Base-by-base conservation (phyloP, 1,284 basidiomycete species). In the Sutorius eximius region DNA sequence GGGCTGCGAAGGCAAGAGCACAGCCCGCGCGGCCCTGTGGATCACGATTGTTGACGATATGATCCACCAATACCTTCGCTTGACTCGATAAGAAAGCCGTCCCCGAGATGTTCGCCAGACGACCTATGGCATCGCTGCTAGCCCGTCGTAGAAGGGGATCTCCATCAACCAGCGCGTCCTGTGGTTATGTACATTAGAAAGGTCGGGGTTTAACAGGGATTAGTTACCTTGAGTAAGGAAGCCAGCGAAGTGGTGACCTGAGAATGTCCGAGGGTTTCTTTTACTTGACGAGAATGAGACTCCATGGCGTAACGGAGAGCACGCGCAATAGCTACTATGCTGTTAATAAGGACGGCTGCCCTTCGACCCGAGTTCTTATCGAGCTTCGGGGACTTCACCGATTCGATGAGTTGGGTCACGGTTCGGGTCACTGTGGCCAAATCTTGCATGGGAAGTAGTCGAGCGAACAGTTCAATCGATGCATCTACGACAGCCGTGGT, bases 1-100 rank as follows among this genome's bases (percentile, higher is more conserved):
- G 93, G 8, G 93, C 82, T n/a, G 95, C 95, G 62, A 99, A 95
- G 0, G 95, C 91, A 18, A 95, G 73, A 0, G 95, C 94, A 66
- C 95, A 98, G 2, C 97, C 97, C 7, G 96, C 95, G 27, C 97
- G 86, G 13, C 88, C 90, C 62, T 94, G 85, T 0, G 97, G 96
- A 68, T 97, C 91, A 11, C 95, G 90, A 71, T 99, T 98, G 71
- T 82, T 93, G 56, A 99, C 93, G n/a, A 99, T 91, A 66, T 95
- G 91, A 63, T 98, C 93, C 7, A 99, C 94, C 11, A 98, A 80
- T 63, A 86, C 87, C 69, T 98, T 98, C 59, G 95, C 89, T 71
- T 97, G 92, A 30, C 80, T 82, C 0, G 93, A 91, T 51, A 98
- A 78, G 75, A 95, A 96, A 41, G 82, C 84, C 8, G 88, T 93